Conservation (phyloP, 2,329 filamentous ascomycete genomes). For the Sporothrix euskadiensis region DNA sequence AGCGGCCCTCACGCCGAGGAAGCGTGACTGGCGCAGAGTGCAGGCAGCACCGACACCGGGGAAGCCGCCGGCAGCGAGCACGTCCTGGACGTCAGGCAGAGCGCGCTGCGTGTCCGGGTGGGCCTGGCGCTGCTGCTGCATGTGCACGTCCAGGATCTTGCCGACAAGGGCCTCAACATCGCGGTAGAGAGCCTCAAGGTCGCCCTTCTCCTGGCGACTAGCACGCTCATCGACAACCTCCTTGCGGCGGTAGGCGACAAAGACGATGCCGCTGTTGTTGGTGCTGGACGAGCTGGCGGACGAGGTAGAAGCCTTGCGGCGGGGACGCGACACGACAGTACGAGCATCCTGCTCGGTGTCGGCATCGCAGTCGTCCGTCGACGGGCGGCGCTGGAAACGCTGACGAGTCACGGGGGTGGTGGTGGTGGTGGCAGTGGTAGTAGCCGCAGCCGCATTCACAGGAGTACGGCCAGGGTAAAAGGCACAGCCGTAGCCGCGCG, state of each 20-base stretch:
- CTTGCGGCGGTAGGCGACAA: conserved; percentile 57
- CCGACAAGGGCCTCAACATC: conserved; percentile 57
- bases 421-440: neutral
- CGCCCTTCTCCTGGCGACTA: conserved; percentile 39
- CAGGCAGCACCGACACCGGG: conserved; percentile 5
- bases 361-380: conserved; percentile 33
- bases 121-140: conserved; percentile 30
- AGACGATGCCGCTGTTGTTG: conserved; percentile 56
- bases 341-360: conserved; percentile 34
- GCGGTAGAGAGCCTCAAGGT: conserved; percentile 49
- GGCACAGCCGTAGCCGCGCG: conserved; percentile 54
- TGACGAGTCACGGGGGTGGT: conserved; percentile 13
- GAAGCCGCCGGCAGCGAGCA: conserved; percentile 19
- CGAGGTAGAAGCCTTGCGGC: conserved; percentile 1
- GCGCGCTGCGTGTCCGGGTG: conserved; percentile 26
- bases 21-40: conserved; percentile 19
- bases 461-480: conserved; percentile 49
- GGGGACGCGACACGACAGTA: neutral
- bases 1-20: conserved; percentile 6
- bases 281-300: neutral
- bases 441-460: neutral
- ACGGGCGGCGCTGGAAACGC: conserved; percentile 29
- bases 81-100: neutral
- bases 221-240: conserved; percentile 39
- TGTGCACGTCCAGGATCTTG: conserved; percentile 53